Percentiles rank a stretch among this genome's conserved stretches.
These are phyloP conservation scores for Calonectria leucothoes DNA, from an alignment of 2,329 filamentous ascomycete genomes.

Conservation along the genomic window DNA sequence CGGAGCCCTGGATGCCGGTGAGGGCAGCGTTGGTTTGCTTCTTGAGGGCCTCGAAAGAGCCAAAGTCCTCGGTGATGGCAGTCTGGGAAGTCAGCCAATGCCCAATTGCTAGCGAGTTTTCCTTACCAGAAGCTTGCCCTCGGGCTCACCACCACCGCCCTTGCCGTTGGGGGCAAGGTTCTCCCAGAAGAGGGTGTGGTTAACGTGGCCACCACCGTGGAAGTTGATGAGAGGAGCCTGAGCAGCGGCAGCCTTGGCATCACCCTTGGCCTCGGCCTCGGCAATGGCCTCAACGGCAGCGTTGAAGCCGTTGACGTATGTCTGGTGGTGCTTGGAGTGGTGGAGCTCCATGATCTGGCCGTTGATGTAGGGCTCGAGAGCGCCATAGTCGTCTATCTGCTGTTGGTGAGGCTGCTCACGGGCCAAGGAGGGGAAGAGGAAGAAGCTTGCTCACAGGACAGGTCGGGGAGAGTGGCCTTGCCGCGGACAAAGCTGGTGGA, in stretches of 20 bases:
- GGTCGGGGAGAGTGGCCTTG: slow-evolving; percentile 94
- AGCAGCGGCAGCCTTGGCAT: slow-evolving; percentile 60
- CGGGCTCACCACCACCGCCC: slow-evolving; percentile 70
- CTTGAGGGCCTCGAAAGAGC: slow-evolving; percentile 71
- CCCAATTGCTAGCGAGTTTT: slow-evolving; percentile 14
- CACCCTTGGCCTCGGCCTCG: slow-evolving; percentile 73
- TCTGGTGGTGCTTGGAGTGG: slow-evolving; percentile 94
- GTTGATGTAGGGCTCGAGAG: slow-evolving; percentile 86
- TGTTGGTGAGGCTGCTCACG: not conserved
- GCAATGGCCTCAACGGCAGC: slow-evolving; percentile 78
- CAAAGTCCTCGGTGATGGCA: slow-evolving; percentile 75
- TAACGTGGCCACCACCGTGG: slow-evolving; percentile 87
- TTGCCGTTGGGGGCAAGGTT: slow-evolving; percentile 78
- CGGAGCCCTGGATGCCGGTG: slow-evolving; percentile 84
- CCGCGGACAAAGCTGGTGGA: slow-evolving; percentile 82
- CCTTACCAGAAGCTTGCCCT: slow-evolving; percentile 68
- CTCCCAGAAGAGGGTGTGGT: slow-evolving; percentile 89
- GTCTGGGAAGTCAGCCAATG: slow-evolving; percentile 46
- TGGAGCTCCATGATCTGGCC: slow-evolving; percentile 97
- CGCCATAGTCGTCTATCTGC: slow-evolving; percentile 88
- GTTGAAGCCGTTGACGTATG: slow-evolving; percentile 93
- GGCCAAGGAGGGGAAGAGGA: not conserved
- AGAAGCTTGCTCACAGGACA: slow-evolving; percentile 62
- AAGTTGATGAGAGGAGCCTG: slow-evolving; percentile 74
- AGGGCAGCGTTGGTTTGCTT: slow-evolving; percentile 77